Conservation (phyloP, 2,329 filamentous ascomycete species). For the Neopestalotiopsis sp. region DNA sequence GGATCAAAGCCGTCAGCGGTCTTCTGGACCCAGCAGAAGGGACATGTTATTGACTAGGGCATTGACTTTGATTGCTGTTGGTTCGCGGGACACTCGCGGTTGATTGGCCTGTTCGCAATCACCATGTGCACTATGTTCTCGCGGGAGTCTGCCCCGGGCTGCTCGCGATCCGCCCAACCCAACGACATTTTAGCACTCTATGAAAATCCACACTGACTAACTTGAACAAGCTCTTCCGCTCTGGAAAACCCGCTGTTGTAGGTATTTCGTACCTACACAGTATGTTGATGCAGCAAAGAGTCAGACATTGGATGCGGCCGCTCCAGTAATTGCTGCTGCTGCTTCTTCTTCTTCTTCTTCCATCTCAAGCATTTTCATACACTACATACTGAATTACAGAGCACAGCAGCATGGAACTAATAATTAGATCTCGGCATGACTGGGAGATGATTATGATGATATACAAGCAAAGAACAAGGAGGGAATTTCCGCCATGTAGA, state of each 20-base stretch:
- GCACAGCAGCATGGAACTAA: too few relatives aligned
- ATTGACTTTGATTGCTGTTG: background rate
- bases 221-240: constrained; percentile 2
- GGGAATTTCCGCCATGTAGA: background rate
- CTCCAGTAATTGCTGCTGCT: background rate
- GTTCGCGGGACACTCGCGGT: constrained; percentile 7
- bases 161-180: background rate
- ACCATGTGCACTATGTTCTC: background rate
- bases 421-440: too few relatives aligned
- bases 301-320: background rate
- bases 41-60: background rate
- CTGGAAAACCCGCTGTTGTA: background rate
- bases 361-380: too few relatives aligned
- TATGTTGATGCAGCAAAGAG: background rate
- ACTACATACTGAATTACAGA: too few relatives aligned
- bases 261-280: background rate
- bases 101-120: constrained; percentile 5
- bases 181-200: background rate
- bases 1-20: too few relatives aligned
- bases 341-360: too few relatives aligned
- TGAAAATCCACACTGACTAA: background rate
- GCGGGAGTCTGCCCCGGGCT: background rate
- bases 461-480: too few relatives aligned
- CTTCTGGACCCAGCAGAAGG: background rate
- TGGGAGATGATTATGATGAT: too few relatives aligned